Evolutionary conservation across 371 early-diverging fungal species (phyloP).

Genomic region (Phascolomyces articulosus): DNA sequence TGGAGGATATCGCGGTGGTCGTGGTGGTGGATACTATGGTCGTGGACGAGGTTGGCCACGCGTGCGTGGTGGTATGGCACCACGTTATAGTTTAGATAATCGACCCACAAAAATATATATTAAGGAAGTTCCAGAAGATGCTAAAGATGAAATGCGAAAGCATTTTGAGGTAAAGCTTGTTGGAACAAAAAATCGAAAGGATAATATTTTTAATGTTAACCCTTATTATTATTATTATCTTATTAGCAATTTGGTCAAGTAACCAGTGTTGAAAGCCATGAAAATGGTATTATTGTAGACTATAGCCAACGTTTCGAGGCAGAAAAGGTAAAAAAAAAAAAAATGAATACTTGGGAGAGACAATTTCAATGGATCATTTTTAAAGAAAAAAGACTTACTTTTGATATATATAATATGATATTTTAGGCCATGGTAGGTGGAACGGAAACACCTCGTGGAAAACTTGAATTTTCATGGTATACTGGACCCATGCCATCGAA

Average conservation of each 20-base stretch:
- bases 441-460: conserved; percentile 10
- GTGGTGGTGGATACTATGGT: conserved; percentile 53
- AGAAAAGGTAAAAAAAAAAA: conserved; percentile 29
- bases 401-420: not conserved
- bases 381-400: no score
- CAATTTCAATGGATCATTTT: no score
- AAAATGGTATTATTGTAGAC: conserved; percentile 29
- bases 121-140: conserved; percentile 49
- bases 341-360: no score
- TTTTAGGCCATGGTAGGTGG: conserved; percentile 24
- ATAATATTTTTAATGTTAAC: no score
- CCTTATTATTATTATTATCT: not conserved
- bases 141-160: conserved; percentile 52
- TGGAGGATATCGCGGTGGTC: conserved; percentile 45
- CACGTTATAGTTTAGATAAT: conserved; percentile 59
- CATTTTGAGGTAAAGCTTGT: conserved; percentile 65
- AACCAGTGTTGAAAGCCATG: conserved; percentile 29
- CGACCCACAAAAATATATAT: conserved; percentile 69
- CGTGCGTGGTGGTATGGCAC: conserved; percentile 54
- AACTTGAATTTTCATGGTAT: conserved; percentile 21
- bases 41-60: conserved; percentile 58
- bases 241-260: conserved; percentile 63
- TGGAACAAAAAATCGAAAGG: not conserved
- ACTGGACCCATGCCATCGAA: conserved; percentile 5
- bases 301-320: conserved; percentile 47